These are phyloP conservation scores for Macrolepiota dolichaula DNA, from an alignment of 768 basidiomycete genomes.

Conservation along the genomic window DNA sequence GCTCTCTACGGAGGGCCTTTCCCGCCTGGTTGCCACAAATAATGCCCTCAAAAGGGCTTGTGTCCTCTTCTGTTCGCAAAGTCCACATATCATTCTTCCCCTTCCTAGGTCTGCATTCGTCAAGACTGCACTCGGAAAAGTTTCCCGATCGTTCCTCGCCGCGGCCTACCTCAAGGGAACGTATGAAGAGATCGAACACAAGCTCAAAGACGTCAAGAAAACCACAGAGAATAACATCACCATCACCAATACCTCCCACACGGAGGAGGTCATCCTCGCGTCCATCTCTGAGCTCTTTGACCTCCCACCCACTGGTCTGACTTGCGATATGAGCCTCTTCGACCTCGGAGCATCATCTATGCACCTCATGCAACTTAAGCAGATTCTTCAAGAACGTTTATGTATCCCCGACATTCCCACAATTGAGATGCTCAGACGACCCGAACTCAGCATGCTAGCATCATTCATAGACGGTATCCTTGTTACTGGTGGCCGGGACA, in stretches of 20 bases:
- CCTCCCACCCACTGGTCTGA: not conserved
- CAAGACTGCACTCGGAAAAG: conserved; percentile 8
- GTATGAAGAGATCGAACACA: not conserved
- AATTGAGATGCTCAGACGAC: conserved; percentile 7
- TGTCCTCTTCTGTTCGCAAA: conserved; percentile 5
- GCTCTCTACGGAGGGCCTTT: not conserved
- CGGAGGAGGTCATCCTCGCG: not conserved
- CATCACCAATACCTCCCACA: not conserved
- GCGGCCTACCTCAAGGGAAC: conserved; percentile 4
- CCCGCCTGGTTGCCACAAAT: not conserved
- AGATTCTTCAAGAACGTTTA: conserved; percentile 5
- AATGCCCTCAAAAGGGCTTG: conserved; percentile 1
- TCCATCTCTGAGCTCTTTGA: conserved; percentile 5
- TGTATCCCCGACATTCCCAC: conserved; percentile 4
- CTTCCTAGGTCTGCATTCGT: conserved; percentile 4
- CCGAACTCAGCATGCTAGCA: not conserved
- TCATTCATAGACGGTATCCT: not conserved
- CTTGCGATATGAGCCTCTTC: not conserved
- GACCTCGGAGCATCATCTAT: conserved; percentile 9
- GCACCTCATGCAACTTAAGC: conserved; percentile 6
- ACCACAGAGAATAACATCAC: not conserved
- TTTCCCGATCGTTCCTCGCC: conserved; percentile 6
- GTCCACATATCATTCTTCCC: conserved; percentile 3
- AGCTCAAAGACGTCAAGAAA: not conserved
- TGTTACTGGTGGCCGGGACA: not conserved